Percentiles rank a stretch among this genome's conserved stretches.
These are phyloP conservation scores for Phialophora tarda DNA, from an alignment of 2,329 filamentous ascomycete species.

Conservation along the genomic window DNA sequence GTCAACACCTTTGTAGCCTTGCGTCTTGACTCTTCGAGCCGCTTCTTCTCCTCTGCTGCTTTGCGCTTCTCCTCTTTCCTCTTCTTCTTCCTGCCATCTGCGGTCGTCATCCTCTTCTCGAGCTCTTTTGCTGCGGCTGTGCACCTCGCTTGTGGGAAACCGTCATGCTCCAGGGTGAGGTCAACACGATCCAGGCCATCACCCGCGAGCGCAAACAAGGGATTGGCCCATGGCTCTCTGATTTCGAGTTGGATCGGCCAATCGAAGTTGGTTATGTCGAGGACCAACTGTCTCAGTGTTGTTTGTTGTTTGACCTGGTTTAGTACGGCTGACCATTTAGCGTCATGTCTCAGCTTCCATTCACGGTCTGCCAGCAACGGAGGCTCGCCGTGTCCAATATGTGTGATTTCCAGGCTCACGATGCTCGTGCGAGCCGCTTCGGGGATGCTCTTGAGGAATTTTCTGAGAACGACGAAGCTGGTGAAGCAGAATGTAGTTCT, in stretches of 20 bases:
- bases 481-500: conserved; percentile 39
- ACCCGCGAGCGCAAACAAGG: conserved; percentile 29
- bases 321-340: conserved; percentile 34
- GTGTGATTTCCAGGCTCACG: conserved; percentile 36
- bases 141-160: conserved; percentile 29
- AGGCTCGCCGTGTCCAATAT: conserved; percentile 38
- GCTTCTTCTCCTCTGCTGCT: conserved; percentile 29
- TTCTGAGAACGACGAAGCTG: conserved; percentile 45
- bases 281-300: conserved; percentile 27
- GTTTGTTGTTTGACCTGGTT: conserved; percentile 27
- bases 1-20: conserved; percentile 39
- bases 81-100: conserved; percentile 33
- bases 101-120: conserved; percentile 38
- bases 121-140: conserved; percentile 25
- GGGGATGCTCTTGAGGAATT: conserved; percentile 46
- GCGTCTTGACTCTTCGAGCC: conserved; percentile 23
- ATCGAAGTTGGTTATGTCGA: conserved; percentile 35
- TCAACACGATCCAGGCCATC: conserved; percentile 33
- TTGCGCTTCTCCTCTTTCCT: conserved; percentile 23
- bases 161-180: conserved; percentile 31
- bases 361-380: conserved; percentile 28
- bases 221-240: conserved; percentile 30
- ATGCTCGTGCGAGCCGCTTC: conserved; percentile 54
- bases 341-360: conserved; percentile 37
- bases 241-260: conserved; percentile 37